Conservation (phyloP, 177 flowering plant species). For the Tripterygium wilfordii region DNA sequence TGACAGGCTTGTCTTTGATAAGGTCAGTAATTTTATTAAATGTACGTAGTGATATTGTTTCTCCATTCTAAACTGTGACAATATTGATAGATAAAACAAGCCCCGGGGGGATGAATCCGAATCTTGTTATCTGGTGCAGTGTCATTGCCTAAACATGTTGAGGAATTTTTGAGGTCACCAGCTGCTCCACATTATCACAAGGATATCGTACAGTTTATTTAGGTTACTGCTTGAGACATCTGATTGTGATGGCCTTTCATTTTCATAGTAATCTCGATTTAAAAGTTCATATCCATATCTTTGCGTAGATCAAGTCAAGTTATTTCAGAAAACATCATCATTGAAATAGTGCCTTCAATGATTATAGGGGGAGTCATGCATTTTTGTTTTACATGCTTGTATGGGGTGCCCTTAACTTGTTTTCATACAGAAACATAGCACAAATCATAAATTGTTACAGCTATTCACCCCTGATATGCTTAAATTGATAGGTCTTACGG, state of each 20-base stretch:
- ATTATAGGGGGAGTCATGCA: no score
- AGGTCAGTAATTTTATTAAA: constrained; percentile 33
- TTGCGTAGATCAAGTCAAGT: no score
- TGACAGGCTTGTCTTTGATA: constrained; percentile 77
- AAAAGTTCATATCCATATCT: no score
- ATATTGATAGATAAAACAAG: constrained; percentile 43
- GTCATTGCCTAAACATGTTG: constrained; percentile 1
- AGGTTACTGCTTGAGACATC: not conserved
- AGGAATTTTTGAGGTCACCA: constrained; percentile 1
- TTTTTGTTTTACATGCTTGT: no score
- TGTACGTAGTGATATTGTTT: not conserved
- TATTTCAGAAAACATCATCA: no score
- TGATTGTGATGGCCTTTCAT: no score
- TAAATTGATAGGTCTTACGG: constrained; percentile 99
- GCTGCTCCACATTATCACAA: constrained; percentile 1
- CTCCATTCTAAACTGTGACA: not conserved
- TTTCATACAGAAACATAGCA: no score
- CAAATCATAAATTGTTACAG: no score
- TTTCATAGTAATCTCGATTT: no score
- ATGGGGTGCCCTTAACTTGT: no score
- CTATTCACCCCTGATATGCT: constrained; percentile 4
- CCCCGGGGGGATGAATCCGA: not conserved
- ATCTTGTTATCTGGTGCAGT: constrained; percentile 5
- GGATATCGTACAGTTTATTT: constrained; percentile 2
- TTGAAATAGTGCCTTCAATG: no score